Evolutionary conservation across 306 rosid species (phyloP).

Genomic region (Cucurbita ficifolia): DNA sequence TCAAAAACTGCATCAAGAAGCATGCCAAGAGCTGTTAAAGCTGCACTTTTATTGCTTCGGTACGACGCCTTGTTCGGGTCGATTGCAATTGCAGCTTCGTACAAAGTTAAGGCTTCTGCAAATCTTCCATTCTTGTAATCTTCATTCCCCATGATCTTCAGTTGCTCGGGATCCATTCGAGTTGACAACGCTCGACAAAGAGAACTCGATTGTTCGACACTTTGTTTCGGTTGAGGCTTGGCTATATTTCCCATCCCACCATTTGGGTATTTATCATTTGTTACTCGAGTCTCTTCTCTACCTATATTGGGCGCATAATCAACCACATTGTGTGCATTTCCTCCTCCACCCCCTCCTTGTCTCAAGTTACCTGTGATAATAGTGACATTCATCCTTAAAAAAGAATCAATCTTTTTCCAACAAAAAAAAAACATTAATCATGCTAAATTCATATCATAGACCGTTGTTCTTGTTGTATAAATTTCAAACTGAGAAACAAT

Average conservation of each 20-base stretch:
- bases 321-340: conserved; percentile 11
- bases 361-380: conserved; percentile 29
- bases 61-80: conserved; percentile 75
- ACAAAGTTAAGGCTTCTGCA: conserved; percentile 71
- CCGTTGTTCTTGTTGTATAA: too few species aligned
- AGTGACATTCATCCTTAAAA: neutral
- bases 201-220: conserved; percentile 20
- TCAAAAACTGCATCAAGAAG: conserved; percentile 76
- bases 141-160: conserved; percentile 85
- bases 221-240: neutral
- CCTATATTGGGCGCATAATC: conserved; percentile 25
- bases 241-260: conserved; percentile 7
- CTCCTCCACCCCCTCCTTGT: conserved; percentile 17
- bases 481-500: too few species aligned
- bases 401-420: neutral
- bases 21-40: conserved; percentile 66
- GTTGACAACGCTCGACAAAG: conserved; percentile 70
- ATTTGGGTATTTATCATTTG: conserved; percentile 12
- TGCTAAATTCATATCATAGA: neutral
- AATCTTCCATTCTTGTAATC: conserved; percentile 79
- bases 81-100: conserved; percentile 75
- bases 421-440: neutral
- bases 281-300: conserved; percentile 11
- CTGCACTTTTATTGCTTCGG: conserved; percentile 81
- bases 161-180: conserved; percentile 72